Evolutionary conservation across 176 grass and related monocot species (phyloP).

Genomic region (Avena insularis): DNA sequence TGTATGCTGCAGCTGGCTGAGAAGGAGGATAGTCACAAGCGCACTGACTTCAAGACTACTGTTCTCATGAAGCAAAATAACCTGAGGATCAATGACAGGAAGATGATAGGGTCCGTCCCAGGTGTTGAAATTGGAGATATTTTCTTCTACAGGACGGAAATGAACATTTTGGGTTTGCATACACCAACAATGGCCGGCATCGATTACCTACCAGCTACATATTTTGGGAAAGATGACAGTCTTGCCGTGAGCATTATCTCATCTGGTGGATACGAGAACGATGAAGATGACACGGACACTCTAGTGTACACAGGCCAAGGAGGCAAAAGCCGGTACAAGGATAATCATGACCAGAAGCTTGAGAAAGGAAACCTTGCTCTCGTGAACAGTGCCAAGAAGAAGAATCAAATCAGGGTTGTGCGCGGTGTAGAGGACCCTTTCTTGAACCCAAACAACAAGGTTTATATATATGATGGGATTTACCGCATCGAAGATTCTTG

Average conservation of each 20-base stretch:
- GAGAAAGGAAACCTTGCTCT: conserved; percentile 82
- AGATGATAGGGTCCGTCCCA: conserved; percentile 54
- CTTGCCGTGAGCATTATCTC: conserved; percentile 59
- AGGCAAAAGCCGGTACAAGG: conserved; percentile 54
- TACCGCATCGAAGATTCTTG: conserved; percentile 64
- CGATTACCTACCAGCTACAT: conserved; percentile 55
- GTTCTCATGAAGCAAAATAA: conserved; percentile 57
- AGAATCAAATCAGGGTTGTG: conserved; percentile 69
- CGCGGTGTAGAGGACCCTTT: conserved; percentile 51
- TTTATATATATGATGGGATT: conserved; percentile 84
- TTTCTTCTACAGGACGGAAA: conserved; percentile 73
- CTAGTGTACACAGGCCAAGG: conserved; percentile 75
- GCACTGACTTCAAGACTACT: conserved; percentile 56
- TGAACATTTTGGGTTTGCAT: conserved; percentile 65
- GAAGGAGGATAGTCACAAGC: conserved; percentile 34
- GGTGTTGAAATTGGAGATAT: conserved; percentile 69
- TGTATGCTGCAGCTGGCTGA: conserved; percentile 58
- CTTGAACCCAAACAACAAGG: conserved; percentile 54
- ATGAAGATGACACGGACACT: conserved; percentile 55
- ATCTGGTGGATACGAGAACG: conserved; percentile 67
- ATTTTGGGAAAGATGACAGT: conserved; percentile 40
- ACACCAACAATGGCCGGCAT: conserved; percentile 61
- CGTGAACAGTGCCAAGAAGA: conserved; percentile 56
- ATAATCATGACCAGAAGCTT: conserved; percentile 78
- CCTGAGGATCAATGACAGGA: conserved; percentile 51